These are phyloP conservation scores for Eucalyptus rudis DNA, from an alignment of 345 rosid genomes.

Conservation along the genomic window DNA sequence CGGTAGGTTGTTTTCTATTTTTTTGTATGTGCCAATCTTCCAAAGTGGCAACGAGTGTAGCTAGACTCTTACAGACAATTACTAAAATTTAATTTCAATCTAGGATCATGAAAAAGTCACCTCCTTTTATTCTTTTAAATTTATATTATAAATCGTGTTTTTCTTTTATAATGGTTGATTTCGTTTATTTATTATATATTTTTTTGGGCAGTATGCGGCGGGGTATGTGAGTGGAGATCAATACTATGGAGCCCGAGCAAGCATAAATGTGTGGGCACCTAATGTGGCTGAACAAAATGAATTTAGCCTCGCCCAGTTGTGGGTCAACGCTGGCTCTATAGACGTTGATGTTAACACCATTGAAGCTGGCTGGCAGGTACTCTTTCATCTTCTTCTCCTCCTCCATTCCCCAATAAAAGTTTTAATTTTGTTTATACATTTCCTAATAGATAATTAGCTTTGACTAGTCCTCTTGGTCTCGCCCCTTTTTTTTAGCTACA, in stretches of 20 bases:
- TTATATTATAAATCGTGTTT: neutral
- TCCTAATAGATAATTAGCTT: neutral
- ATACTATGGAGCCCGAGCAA: constrained; percentile 93
- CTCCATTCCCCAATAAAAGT: neutral
- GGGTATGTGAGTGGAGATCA: constrained; percentile 75
- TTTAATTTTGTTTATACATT: neutral
- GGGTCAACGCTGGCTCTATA: constrained; percentile 86
- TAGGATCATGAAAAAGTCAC: neutral
- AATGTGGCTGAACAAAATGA: constrained; percentile 58
- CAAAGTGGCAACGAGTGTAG: neutral
- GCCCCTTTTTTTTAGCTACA: too few relatives aligned
- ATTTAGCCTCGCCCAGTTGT: constrained; percentile 88
- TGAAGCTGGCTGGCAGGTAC: constrained; percentile 99
- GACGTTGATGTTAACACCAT: constrained; percentile 85
- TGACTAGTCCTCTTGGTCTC: neutral
- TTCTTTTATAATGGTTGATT: neutral
- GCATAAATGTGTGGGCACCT: constrained; percentile 93
- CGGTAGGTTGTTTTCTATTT: neutral
- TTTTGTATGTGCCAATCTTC: neutral
- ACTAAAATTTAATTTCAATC: neutral
- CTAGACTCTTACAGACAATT: neutral
- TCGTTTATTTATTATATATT: neutral
- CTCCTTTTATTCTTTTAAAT: too few relatives aligned
- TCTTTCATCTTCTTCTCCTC: neutral
- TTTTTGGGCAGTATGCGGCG: constrained; percentile 59